Percentiles rank a stretch among this genome's conserved stretches.
Evolutionary conservation across 345 rosid genomes (phyloP).

Genomic region (Litchi chinensis): DNA sequence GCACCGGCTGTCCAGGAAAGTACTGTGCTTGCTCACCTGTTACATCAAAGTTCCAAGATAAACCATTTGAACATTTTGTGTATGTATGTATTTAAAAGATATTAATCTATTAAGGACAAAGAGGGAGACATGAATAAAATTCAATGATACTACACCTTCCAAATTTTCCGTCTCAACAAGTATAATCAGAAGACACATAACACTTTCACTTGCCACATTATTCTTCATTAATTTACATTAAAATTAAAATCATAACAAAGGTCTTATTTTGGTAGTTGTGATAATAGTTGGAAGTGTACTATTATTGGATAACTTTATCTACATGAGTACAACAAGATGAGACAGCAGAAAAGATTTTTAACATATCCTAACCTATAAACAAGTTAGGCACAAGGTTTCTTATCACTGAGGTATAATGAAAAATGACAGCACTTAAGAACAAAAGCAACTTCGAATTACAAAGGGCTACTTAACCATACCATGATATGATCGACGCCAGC

Average conservation of each 20-base stretch:
- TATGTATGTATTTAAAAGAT: not conserved
- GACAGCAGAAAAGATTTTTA: not conserved
- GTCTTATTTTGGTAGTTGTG: too few species aligned
- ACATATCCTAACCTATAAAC: not conserved
- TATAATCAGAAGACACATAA: not conserved
- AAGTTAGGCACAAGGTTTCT: not conserved
- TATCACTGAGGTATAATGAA: not conserved
- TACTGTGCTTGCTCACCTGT: conserved; percentile 73
- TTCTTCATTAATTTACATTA: too few species aligned
- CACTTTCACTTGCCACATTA: not conserved
- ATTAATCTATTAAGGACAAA: not conserved
- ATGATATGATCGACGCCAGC: conserved; percentile 73
- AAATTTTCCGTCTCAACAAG: not conserved
- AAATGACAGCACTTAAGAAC: not conserved
- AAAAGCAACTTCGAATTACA: not conserved
- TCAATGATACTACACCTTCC: not conserved
- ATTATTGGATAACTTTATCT: not conserved
- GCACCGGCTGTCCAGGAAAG: conserved; percentile 66
- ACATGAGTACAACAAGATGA: not conserved
- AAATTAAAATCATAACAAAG: too few species aligned
- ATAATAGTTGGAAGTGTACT: not conserved
- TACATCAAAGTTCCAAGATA: conserved; percentile 8
- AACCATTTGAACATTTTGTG: not conserved
- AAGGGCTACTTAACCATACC: conserved; percentile 40
- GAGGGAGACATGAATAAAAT: not conserved